These are phyloP conservation scores for Pichia nanzhaoensis DNA, from an alignment of 805 yeast species.

Conservation along the genomic window DNA sequence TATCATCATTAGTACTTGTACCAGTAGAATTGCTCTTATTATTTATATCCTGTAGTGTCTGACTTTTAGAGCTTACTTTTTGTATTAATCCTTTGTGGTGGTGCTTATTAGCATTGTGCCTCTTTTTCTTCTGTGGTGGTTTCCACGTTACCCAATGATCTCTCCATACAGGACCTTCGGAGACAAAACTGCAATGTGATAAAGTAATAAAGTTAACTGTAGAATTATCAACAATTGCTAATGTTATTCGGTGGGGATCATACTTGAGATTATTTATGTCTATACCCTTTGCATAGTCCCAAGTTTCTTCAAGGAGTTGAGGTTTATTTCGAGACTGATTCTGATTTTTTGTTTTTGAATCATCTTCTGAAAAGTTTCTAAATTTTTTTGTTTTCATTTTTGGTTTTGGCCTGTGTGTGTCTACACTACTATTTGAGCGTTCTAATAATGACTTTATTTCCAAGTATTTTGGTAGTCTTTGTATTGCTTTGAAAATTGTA, in stretches of 20 bases:
- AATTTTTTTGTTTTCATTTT: background rate
- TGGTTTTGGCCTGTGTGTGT: slow-evolving; percentile 5
- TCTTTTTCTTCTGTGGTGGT: slow-evolving; percentile 9
- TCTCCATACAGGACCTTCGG: slow-evolving; percentile 25
- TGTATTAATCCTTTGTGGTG: background rate
- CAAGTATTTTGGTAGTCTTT: slow-evolving; percentile 39
- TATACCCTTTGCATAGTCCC: slow-evolving; percentile 14
- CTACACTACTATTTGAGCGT: slow-evolving; percentile 19
- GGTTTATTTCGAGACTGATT: background rate
- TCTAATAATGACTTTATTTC: slow-evolving; percentile 36
- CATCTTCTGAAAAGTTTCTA: background rate
- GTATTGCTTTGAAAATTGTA: slow-evolving; percentile 45
- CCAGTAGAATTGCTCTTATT: background rate
- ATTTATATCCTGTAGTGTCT: background rate
- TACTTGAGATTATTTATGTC: slow-evolving; percentile 11
- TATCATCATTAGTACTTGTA: no score
- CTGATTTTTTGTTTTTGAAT: background rate
- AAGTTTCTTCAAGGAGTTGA: background rate
- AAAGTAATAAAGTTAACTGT: slow-evolving; percentile 58
- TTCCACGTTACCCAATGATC: slow-evolving; percentile 21
- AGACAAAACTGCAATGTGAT: slow-evolving; percentile 42
- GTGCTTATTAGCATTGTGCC: background rate
- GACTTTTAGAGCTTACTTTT: background rate
- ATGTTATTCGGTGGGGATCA: slow-evolving; percentile 30
- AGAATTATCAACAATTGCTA: slow-evolving; percentile 75